Conservation (phyloP, 805 yeast genomes). For the Grigorovia transvaalensis region DNA sequence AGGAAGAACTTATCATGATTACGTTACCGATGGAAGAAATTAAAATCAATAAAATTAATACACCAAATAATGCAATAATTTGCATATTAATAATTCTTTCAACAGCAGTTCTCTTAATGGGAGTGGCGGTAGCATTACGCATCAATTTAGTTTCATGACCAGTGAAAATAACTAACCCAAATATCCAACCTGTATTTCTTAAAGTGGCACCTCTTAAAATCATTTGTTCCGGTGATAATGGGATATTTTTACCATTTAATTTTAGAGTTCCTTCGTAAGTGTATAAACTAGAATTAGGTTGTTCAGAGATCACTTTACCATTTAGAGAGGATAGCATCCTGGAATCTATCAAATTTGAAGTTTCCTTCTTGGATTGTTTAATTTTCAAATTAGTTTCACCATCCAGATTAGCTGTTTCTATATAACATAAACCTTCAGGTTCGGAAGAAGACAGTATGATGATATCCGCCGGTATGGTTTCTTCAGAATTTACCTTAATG, state of each 20-base stretch:
- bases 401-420: constrained; percentile 94
- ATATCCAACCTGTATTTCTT: constrained; percentile 90
- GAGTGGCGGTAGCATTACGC: constrained; percentile 98
- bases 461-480: constrained; percentile 89
- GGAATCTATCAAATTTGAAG: constrained; percentile 61
- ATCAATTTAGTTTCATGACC: constrained; percentile 97
- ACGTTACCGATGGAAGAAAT: constrained; percentile 87
- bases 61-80: constrained; percentile 75
- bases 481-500: constrained; percentile 73
- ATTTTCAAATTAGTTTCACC: constrained; percentile 96
- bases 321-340: constrained; percentile 41
- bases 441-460: constrained; percentile 82
- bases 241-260: constrained; percentile 47
- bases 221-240: constrained; percentile 84
- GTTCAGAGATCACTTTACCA: constrained; percentile 71
- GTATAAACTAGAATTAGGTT: constrained; percentile 86
- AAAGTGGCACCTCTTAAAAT: constrained; percentile 90
- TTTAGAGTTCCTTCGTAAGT: constrained; percentile 82
- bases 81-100: constrained; percentile 91
- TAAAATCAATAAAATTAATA: constrained; percentile 63
- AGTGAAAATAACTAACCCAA: constrained; percentile 87
- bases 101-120: constrained; percentile 93
- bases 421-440: constrained; percentile 95
- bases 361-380: constrained; percentile 77
- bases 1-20: constrained; percentile 44